Percentiles rank a stretch among this genome's conserved stretches.
These are phyloP conservation scores for Trichosporon sp. DNA, from an alignment of 1,284 basidiomycete species.

Conservation along the genomic window DNA sequence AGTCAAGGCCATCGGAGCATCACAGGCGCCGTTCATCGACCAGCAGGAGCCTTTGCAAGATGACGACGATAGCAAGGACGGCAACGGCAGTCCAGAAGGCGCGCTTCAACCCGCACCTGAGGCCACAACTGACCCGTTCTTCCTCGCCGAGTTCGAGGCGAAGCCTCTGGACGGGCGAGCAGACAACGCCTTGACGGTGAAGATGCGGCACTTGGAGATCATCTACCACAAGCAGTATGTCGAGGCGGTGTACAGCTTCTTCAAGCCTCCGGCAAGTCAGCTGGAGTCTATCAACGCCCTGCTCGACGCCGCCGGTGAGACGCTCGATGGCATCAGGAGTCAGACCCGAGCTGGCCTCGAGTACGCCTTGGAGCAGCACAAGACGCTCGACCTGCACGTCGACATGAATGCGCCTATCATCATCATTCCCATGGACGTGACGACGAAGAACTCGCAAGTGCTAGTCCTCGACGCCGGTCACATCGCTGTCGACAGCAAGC, in stretches of 20 bases:
- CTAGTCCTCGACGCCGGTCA: slow-evolving; percentile 95
- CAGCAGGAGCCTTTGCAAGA: slow-evolving; percentile 20
- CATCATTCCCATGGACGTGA: slow-evolving; percentile 89
- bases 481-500: slow-evolving; percentile 84
- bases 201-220: slow-evolving; percentile 95
- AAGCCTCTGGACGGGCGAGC: slow-evolving; percentile 90
- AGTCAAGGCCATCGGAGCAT: slow-evolving; percentile 59
- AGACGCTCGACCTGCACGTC: slow-evolving; percentile 86
- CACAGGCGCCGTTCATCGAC: slow-evolving; percentile 10
- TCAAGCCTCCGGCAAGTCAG: slow-evolving; percentile 91
- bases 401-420: slow-evolving; percentile 98
- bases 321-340: slow-evolving; percentile 87
- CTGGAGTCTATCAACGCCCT: slow-evolving; percentile 90
- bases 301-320: slow-evolving; percentile 84
- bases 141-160: slow-evolving; percentile 85
- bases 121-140: slow-evolving; percentile 67
- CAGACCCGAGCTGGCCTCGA: slow-evolving; percentile 94
- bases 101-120: slow-evolving; percentile 38
- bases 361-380: slow-evolving; percentile 63
- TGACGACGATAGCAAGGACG: background rate
- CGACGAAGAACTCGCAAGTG: slow-evolving; percentile 70
- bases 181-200: slow-evolving; percentile 82
- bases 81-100: slow-evolving; percentile 6
- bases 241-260: slow-evolving; percentile 86
- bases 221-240: slow-evolving; percentile 94